Base-by-base conservation (phyloP, 2,329 filamentous ascomycete species). In the Alternaria ethzedia region DNA sequence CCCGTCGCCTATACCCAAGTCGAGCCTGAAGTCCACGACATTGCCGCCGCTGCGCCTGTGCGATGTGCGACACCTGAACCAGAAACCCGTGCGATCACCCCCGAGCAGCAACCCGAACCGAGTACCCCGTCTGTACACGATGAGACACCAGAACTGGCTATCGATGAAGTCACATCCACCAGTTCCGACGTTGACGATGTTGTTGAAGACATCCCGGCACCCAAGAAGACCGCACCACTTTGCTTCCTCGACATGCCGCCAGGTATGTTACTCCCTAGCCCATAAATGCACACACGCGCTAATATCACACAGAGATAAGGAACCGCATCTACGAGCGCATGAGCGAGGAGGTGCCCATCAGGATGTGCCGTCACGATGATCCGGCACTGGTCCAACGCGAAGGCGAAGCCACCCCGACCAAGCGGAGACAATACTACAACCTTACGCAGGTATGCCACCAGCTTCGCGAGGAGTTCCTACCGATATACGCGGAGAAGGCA, bases 391-490 rank as follows among this genome's bases (percentile, higher is more conserved):
- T 47, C n/a, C 47, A 49, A 21, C 43, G 28, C 28, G 61, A 66
- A 9, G 49, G 17, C 20, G 57, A 64, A 41, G 15, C 49, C 5
- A 36, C 44, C 5, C 50, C 32, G n/a, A 43, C 55, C 8, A 20
- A 32, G 25, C 32, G 59, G 13, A 51, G 60, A 43, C 60, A 63
- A 20, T 63, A 59, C 32, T 59, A 63, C 60, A 55, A 23, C 23
- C 57, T 77, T 3, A 72, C 72, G 1, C 72, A 76, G 54, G 73
- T 72, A n/a, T 75, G 68, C 54, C 66, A 54, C 5, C 63, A 68
- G n/a, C 64, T 76, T 13, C 74, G 75, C 43, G 25, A 56, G 5
- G 75, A 77, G 36, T 76, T 71, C 45, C 66, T 68, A 5, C 69
- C 72, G 2, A 36, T 69, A 3, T 76, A 71, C 65, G 58, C 30